Evolutionary conservation across 345 rosid species (phyloP).

Genomic region (Moricandia arvensis): DNA sequence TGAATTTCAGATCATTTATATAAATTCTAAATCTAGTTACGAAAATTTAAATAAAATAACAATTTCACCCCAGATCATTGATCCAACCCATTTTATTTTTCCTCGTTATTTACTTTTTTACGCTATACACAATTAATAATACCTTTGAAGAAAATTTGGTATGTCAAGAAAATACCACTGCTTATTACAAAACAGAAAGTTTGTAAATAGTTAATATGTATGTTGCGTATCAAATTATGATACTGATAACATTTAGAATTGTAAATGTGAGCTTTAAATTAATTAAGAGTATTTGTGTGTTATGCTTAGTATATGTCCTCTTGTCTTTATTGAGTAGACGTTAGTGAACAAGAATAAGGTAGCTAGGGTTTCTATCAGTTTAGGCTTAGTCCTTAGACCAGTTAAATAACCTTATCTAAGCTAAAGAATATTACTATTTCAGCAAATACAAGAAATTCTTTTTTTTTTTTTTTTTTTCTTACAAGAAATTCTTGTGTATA

Average conservation of each 20-base stretch:
- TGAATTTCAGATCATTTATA: too few species aligned
- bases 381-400: background rate
- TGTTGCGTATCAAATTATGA: background rate
- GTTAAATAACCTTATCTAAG: background rate
- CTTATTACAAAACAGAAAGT: background rate
- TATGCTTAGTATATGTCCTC: slow-evolving; percentile 26
- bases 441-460: background rate
- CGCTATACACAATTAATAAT: background rate
- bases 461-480: too few species aligned
- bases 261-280: background rate
- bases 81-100: background rate
- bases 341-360: slow-evolving; percentile 30
- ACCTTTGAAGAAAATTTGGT: background rate
- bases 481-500: background rate
- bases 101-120: background rate
- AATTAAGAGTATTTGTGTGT: background rate
- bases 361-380: slow-evolving; percentile 28
- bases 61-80: background rate
- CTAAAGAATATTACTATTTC: slow-evolving; percentile 9
- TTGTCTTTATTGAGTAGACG: slow-evolving; percentile 35
- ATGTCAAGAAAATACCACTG: background rate
- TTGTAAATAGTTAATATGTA: too few species aligned
- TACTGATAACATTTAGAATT: background rate
- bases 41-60: too few species aligned
- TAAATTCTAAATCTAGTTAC: too few species aligned